These are phyloP conservation scores for Neltuma alba DNA, from an alignment of 306 rosid genomes.

Conservation along the genomic window DNA sequence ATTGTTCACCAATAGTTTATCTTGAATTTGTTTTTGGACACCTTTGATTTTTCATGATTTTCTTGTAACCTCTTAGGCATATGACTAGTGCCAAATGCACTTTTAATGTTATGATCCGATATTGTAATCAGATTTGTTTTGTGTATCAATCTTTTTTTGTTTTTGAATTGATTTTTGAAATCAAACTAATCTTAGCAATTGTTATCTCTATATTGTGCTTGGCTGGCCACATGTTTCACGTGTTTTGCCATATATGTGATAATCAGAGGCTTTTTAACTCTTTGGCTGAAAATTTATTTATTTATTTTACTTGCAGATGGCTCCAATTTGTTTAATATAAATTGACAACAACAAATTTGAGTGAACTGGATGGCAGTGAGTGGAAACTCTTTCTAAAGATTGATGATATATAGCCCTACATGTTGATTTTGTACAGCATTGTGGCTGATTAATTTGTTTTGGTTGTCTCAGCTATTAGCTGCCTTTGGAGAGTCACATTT, in stretches of 20 bases:
- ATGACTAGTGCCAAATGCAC: background rate
- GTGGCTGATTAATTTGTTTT: background rate
- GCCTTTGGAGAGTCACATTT: slow-evolving; percentile 34
- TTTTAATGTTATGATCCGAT: background rate
- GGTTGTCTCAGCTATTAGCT: slow-evolving; percentile 24
- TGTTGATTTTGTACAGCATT: background rate
- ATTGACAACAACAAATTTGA: background rate
- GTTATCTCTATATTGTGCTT: too few relatives aligned
- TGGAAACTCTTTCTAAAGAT: background rate
- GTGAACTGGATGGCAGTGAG: slow-evolving; percentile 40
- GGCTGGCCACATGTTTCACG: too few relatives aligned
- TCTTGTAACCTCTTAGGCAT: background rate
- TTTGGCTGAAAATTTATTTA: background rate
- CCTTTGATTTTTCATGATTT: background rate
- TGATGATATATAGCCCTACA: background rate
- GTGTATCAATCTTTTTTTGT: background rate
- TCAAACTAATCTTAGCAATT: too few relatives aligned
- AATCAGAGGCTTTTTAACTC: background rate
- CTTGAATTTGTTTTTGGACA: background rate
- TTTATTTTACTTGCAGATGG: slow-evolving; percentile 24
- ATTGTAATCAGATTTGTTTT: background rate
- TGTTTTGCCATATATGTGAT: background rate
- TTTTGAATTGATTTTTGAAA: too few relatives aligned
- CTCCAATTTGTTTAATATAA: background rate
- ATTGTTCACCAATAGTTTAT: too few relatives aligned